A percentile compares a stretch with the other conserved stretches of the same genome.
Conservation (phyloP, 2,329 filamentous ascomycete species). For the Fonsecaea erecta region DNA sequence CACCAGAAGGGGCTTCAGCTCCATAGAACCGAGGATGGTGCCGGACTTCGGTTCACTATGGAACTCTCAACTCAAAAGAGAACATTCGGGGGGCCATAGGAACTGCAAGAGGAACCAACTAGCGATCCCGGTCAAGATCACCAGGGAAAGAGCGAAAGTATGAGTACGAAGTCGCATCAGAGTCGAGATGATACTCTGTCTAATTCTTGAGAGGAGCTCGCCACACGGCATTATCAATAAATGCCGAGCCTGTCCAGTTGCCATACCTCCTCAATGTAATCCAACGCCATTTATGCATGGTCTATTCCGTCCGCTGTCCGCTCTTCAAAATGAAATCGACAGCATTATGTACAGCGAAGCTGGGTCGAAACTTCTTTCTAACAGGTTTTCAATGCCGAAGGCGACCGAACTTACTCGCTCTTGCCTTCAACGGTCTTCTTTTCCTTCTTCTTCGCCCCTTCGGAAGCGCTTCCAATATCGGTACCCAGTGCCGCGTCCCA, state of each 20-base stretch:
- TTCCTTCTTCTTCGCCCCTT: slow-evolving; percentile 22
- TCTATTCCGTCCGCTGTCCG: slow-evolving; percentile 1
- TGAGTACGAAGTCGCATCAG: not conserved
- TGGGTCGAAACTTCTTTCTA: slow-evolving; percentile 17
- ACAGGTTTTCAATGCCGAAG: not conserved
- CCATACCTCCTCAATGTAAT: slow-evolving; percentile 14
- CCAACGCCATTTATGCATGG: slow-evolving; percentile 24
- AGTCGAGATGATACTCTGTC: not conserved
- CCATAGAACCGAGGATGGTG: not conserved
- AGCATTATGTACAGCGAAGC: slow-evolving; percentile 30
- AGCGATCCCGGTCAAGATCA: not conserved
- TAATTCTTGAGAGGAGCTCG: not conserved
- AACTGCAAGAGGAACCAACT: not conserved
- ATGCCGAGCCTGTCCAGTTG: not conserved
- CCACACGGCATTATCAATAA: not conserved
- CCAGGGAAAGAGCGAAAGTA: not conserved
- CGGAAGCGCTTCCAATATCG: slow-evolving; percentile 68
- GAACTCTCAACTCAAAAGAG: not conserved
- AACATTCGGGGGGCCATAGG: not conserved
- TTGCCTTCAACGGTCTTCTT: slow-evolving; percentile 22
- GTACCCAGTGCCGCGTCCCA: slow-evolving; percentile 96
- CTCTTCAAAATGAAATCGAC: slow-evolving; percentile 19
- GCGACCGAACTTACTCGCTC: slow-evolving; percentile 13
- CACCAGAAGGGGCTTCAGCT: not conserved
- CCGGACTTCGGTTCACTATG: not conserved